phyloP scores from a whole-genome alignment of 805 yeast genomes.

The Candida cerambycidarum region DNA sequence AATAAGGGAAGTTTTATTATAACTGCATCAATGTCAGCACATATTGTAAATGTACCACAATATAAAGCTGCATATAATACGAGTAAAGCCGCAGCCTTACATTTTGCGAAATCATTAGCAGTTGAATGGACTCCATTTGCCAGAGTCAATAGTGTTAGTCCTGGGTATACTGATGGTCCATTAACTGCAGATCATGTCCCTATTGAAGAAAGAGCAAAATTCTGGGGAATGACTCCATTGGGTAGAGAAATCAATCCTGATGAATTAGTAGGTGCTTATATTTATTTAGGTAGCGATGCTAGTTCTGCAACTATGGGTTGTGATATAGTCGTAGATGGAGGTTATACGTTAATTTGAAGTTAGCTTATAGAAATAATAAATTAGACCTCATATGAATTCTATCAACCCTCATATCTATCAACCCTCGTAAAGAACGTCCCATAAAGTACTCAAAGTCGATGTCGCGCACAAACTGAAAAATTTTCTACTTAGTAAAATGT shows the following conservation, averaged over 20 bases:
- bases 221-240: constrained; percentile 45
- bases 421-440: too few relatives aligned
- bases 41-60: constrained; percentile 40
- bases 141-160: constrained; percentile 37
- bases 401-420: too few relatives aligned
- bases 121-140: constrained; percentile 45
- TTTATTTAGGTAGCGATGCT: constrained; percentile 45
- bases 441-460: too few relatives aligned
- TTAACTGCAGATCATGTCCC: constrained; percentile 29
- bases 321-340: constrained; percentile 48
- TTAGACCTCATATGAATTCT: too few relatives aligned
- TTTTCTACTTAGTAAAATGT: constrained; percentile 8
- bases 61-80: constrained; percentile 42
- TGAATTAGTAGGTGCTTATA: constrained; percentile 47
- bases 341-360: constrained; percentile 29
- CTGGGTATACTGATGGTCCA: constrained; percentile 29
- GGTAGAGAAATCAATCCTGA: constrained; percentile 45
- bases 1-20: constrained; percentile 34
- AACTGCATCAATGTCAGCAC: constrained; percentile 42
- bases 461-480: constrained; percentile 2
- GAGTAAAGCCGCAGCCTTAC: constrained; percentile 41
- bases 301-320: constrained; percentile 46
- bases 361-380: neutral
- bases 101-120: constrained; percentile 37
- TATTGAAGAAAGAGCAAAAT: constrained; percentile 32